Conservation (phyloP, 2,329 filamentous ascomycete species). For the Claviceps sorghi region DNA sequence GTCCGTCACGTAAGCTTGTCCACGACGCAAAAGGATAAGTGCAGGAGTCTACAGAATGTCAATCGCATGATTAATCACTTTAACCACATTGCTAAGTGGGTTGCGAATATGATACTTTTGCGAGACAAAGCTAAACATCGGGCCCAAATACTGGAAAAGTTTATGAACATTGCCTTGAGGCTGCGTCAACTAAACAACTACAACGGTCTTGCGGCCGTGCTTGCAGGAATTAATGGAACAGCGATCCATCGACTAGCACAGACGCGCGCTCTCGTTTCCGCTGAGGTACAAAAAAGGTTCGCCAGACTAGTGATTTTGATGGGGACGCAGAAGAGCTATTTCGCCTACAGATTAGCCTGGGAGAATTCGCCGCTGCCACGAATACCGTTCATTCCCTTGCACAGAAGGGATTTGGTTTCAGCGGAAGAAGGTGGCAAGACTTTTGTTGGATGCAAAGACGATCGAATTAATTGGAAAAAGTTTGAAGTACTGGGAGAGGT, state of each 20-base stretch:
- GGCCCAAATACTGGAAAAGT: conserved; percentile 82
- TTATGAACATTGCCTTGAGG: conserved; percentile 79
- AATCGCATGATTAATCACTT: conserved; percentile 91
- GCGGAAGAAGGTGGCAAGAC: conserved; percentile 88
- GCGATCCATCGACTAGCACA: conserved; percentile 71
- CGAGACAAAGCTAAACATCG: conserved; percentile 94
- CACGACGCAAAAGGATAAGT: conserved; percentile 55
- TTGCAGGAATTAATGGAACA: conserved; percentile 82
- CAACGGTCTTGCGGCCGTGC: conserved; percentile 83
- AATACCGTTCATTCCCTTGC: conserved; percentile 86
- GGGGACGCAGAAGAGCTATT: conserved; percentile 83
- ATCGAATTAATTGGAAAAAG: conserved; percentile 92
- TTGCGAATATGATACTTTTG: conserved; percentile 70
- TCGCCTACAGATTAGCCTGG: conserved; percentile 93
- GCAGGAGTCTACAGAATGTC: conserved; percentile 67
- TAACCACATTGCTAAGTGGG: conserved; percentile 72
- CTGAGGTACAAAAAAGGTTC: conserved; percentile 65
- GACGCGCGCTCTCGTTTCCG: conserved; percentile 61
- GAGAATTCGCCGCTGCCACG: conserved; percentile 82
- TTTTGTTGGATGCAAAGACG: conserved; percentile 57
- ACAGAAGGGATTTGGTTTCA: conserved; percentile 76
- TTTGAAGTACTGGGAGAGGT: conserved; percentile 94
- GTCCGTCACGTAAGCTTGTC: conserved; percentile 79
- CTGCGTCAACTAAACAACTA: conserved; percentile 91
- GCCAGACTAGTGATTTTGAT: conserved; percentile 81